phyloP scores from a whole-genome alignment of 371 early-diverging fungal genomes.

The Apophysomyces sp. region DNA sequence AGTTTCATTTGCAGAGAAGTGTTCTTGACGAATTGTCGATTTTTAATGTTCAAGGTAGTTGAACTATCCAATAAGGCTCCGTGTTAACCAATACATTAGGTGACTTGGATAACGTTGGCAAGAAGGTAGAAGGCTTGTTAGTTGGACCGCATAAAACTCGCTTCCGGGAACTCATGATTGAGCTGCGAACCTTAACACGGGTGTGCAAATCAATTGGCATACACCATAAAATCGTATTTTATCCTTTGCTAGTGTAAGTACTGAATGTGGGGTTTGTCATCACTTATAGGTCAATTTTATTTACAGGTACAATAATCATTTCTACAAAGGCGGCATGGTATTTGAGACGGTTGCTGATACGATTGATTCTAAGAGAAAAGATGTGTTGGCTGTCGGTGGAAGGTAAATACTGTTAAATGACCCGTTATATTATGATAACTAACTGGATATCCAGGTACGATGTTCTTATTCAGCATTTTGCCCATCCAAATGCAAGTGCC shows the following conservation, averaged over 20 bases:
- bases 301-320: constrained; percentile 67
- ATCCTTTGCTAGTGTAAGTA: constrained; percentile 68
- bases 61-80: background rate
- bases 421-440: background rate
- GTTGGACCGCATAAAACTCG: constrained; percentile 47
- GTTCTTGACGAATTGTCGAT: constrained; percentile 66
- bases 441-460: constrained; percentile 63
- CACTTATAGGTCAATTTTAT: background rate
- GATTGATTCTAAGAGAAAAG: constrained; percentile 56
- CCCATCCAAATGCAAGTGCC: constrained; percentile 38
- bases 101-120: constrained; percentile 49
- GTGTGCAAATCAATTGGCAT: constrained; percentile 63
- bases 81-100: constrained; percentile 25
- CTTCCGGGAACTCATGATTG: constrained; percentile 46
- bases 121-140: constrained; percentile 60
- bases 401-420: constrained; percentile 23
- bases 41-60: constrained; percentile 56
- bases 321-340: constrained; percentile 71
- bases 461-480: constrained; percentile 46
- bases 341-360: constrained; percentile 72
- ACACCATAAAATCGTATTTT: constrained; percentile 63
- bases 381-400: constrained; percentile 84
- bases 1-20: constrained; percentile 60
- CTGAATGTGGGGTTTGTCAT: background rate
- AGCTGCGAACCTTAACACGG: constrained; percentile 48